Evolutionary conservation across 2,329 filamentous ascomycete genomes (phyloP), one percentile per base, ranked within the genome.

Genomic region (Bimuria novae-zelandiae): DNA sequence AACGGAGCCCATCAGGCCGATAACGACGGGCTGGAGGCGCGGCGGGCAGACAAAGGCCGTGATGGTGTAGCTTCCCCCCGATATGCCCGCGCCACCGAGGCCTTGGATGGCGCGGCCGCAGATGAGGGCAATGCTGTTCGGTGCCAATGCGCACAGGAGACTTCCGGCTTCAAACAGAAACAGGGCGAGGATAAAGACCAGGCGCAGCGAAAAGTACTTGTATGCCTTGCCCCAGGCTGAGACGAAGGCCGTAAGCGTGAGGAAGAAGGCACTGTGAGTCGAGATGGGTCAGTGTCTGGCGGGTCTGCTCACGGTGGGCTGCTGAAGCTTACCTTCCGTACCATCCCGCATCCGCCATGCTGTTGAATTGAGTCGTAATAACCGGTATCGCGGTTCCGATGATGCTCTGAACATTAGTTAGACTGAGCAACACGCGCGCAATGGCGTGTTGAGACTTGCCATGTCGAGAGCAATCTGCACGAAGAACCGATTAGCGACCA

Each of bases 101-200:
- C 74, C 74, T 27, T 68, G 62, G 25, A 76, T 71, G 0, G 72
- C 72, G 30, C 74, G 47, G 7, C 74, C 74, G 16, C 75, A 59
- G 39, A 76, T 75, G 35, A 75, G 62, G 1, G 66, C 67, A 2
- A 61, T 60, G 7, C 64, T 69, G 30, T 63, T 69, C 14, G 65
- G 68, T 2, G 73, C 69, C 1, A 70, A 63, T 68, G 36, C 82
- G 58, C 81, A 84, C 17, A 85, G 60, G 10, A 79, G 59, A 0
- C 79, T 82, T 3, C 82, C 82, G 7, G 83, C n/a, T 59, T 84
- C 80, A 56, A 85, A 84, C 51, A 82, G 36, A 48, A 63, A 57
- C 29, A 72, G 70, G n/a, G 60, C 45, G 5, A 57, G 23, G 19
- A 75, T 50, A 53, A 73, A 76, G 25, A 62, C 60, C n/a, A 53